Percentiles rank a stretch among this genome's conserved stretches.
Evolutionary conservation across 257 asterid genomes (phyloP).

Genomic region (Verbascum thapsus): DNA sequence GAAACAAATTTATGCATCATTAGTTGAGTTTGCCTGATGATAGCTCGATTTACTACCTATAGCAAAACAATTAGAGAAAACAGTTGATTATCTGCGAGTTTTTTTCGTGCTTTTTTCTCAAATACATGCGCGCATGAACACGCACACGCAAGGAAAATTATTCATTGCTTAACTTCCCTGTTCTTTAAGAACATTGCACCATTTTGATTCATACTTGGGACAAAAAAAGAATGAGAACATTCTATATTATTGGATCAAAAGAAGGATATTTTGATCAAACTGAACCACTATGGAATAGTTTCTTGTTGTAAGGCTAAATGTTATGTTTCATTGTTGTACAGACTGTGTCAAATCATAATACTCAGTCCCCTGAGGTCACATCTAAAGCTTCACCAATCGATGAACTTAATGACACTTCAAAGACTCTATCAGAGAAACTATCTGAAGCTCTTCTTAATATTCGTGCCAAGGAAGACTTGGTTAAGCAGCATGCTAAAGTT

Average conservation of each 20-base stretch:
- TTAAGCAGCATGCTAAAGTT: constrained; percentile 89
- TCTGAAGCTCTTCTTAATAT: constrained; percentile 75
- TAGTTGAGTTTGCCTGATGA: no score
- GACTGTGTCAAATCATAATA: constrained; percentile 50
- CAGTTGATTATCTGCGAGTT: neutral
- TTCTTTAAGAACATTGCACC: no score
- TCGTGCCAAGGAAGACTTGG: constrained; percentile 78
- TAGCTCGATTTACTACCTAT: neutral
- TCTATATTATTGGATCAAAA: neutral
- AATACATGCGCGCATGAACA: neutral
- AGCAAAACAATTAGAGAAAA: neutral
- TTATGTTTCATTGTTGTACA: constrained; percentile 35
- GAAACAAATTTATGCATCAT: constrained; percentile 2
- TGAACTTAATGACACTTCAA: constrained; percentile 46
- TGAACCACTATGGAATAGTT: neutral
- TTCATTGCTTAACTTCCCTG: no score
- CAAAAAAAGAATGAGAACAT: constrained; percentile 1
- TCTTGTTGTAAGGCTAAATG: constrained; percentile 20
- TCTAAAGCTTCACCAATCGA: constrained; percentile 61
- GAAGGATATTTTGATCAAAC: neutral
- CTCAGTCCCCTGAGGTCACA: constrained; percentile 82
- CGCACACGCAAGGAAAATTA: neutral
- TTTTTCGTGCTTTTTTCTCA: neutral
- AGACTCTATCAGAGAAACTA: constrained; percentile 61
- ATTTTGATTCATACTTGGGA: no score